These are phyloP conservation scores for Capronia americana DNA, from an alignment of 2,329 filamentous ascomycete genomes.

Conservation along the genomic window DNA sequence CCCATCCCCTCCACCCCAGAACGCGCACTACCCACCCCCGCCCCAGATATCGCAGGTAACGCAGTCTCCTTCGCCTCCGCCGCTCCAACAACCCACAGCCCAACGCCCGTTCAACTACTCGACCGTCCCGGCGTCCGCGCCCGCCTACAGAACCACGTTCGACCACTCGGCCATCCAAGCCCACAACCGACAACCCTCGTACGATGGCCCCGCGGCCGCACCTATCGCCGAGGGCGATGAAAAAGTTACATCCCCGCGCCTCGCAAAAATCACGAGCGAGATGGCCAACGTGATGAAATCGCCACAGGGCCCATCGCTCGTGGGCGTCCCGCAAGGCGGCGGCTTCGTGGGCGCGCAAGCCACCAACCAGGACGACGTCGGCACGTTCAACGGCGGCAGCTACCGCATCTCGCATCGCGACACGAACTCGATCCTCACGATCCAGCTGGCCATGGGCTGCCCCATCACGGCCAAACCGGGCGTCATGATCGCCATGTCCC, in stretches of 20 bases:
- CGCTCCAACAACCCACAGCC: constrained; percentile 37
- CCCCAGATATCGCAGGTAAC: constrained; percentile 32
- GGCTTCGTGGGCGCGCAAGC: constrained; percentile 70
- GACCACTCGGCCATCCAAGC: constrained; percentile 31
- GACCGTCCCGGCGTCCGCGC: constrained; percentile 38
- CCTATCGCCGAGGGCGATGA: constrained; percentile 25
- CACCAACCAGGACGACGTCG: constrained; percentile 76
- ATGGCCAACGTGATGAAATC: constrained; percentile 33
- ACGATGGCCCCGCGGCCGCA: constrained; percentile 25
- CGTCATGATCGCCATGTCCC: constrained; percentile 93
- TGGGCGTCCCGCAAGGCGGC: constrained; percentile 53
- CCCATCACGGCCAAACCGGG: constrained; percentile 82
- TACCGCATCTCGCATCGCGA: constrained; percentile 93
- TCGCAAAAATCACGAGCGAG: constrained; percentile 32
- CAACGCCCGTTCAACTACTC: constrained; percentile 37
- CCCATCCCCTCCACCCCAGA: constrained; percentile 35
- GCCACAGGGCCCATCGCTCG: constrained; percentile 38
- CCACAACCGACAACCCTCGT: constrained; percentile 33
- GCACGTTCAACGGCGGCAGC: constrained; percentile 96
- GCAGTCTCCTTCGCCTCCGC: constrained; percentile 33
- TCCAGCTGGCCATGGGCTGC: constrained; percentile 88
- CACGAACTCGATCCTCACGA: constrained; percentile 84
- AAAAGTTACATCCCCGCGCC: constrained; percentile 18
- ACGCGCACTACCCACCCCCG: constrained; percentile 34
- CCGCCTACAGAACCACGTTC: constrained; percentile 38